phyloP scores from a whole-genome alignment of 1,139 yeast genomes.

The Candida frijolesensis region DNA sequence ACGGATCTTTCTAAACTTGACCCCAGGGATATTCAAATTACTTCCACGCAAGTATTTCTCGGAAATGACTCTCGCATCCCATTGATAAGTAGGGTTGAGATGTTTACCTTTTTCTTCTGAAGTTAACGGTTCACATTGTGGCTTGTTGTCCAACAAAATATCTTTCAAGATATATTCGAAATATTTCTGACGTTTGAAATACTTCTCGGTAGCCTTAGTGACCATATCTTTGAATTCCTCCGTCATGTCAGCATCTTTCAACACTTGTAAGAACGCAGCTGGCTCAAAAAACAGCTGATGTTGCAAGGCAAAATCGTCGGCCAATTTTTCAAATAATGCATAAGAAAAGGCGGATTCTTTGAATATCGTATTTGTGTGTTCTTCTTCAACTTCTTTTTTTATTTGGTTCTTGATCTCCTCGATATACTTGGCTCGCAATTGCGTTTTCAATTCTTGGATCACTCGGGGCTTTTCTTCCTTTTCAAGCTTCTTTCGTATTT shows the following conservation, averaged over 20 bases:
- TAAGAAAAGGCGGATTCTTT: conserved; percentile 22
- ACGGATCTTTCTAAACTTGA: conserved; percentile 25
- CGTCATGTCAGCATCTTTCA: conserved; percentile 10
- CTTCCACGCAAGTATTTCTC: conserved; percentile 15
- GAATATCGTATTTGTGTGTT: conserved; percentile 24
- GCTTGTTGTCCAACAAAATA: conserved; percentile 22
- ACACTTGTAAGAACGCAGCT: conserved; percentile 18
- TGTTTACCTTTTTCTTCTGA: conserved; percentile 24
- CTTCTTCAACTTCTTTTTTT: conserved; percentile 18
- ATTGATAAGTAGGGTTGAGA: conserved; percentile 21
- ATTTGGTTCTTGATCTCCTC: conserved; percentile 21
- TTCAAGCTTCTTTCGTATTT: conserved; percentile 13
- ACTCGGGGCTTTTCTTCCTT: conserved; percentile 12
- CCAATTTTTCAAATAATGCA: conserved; percentile 24
- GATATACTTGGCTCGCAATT: conserved; percentile 12
- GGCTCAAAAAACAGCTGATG: conserved; percentile 21
- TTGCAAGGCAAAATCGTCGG: conserved; percentile 21
- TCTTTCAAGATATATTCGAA: conserved; percentile 20
- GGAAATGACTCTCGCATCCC: conserved; percentile 22
- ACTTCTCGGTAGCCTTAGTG: conserved; percentile 15
- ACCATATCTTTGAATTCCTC: conserved; percentile 19
- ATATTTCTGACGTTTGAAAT: conserved; percentile 18
- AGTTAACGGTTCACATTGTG: conserved; percentile 23
- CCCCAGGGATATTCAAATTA: conserved; percentile 16
- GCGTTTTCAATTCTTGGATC: conserved; percentile 14